Evolutionary conservation across 108 stramenopile genomes (phyloP).

Genomic region (Cafeteria roenbergensis): DNA sequence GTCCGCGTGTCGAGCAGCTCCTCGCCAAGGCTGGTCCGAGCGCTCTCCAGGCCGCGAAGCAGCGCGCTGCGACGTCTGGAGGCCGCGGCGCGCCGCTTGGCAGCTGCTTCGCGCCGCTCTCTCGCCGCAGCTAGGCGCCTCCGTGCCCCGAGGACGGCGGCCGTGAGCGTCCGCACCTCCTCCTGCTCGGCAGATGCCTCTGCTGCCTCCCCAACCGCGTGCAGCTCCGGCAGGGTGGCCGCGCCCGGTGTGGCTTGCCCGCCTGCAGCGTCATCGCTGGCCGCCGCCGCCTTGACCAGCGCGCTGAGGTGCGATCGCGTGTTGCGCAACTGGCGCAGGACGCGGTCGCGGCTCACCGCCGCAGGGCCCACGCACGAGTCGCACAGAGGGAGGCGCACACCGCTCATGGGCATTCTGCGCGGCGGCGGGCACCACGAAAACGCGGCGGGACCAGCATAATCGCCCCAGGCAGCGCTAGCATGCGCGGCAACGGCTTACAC

Average conservation of each 20-base stretch:
- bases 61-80: background rate
- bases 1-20: background rate
- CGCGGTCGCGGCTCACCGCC: too few relatives aligned
- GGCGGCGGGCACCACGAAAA: too few relatives aligned
- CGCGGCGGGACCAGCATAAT: too few relatives aligned
- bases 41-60: background rate
- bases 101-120: background rate
- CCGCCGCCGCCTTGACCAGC: background rate
- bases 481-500: too few relatives aligned
- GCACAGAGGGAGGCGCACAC: too few relatives aligned
- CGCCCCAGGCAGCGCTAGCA: too few relatives aligned
- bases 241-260: background rate
- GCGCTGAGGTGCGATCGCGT: too few relatives aligned
- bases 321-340: too few relatives aligned
- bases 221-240: background rate
- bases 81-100: background rate
- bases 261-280: background rate
- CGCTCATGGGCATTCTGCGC: too few relatives aligned
- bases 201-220: background rate
- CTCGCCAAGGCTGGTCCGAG: background rate
- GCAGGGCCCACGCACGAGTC: too few relatives aligned
- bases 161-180: background rate
- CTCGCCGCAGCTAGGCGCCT: background rate
- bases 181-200: background rate
- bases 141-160: too few relatives aligned